Evolutionary conservation across 2,329 filamentous ascomycete species (phyloP), one percentile per base, ranked within the genome.

Genomic region (Fusarium decemcellulare): DNA sequence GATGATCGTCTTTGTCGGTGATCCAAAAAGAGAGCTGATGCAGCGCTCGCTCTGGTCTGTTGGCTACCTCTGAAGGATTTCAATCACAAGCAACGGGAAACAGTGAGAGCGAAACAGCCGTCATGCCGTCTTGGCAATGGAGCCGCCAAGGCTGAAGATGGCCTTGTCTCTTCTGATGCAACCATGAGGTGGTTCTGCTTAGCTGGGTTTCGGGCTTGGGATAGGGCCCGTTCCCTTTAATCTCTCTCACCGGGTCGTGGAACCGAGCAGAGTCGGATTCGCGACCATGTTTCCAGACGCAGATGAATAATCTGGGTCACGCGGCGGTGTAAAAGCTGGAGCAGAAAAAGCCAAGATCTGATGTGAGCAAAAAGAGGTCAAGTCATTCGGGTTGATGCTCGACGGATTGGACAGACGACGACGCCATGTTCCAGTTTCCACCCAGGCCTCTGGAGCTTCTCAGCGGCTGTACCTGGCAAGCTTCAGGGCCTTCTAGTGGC

Each of bases 41-140:
- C 12, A 9, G 32, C 32, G 32, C 32, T 34, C 32, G 32, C 32
- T 34, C 12, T 34, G 5, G 32, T 9, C 12, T 34, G 32, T 34
- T 12, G 12, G 32, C 32, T 34, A 9, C 32, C 32, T 12, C 12
- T 12, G 30, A 37, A 53, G 23, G 50, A 50, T n/a, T n/a, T 50
- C 46, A 34, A 23, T 23, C 32, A 50, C 29, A 50, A 16, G n/a
- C n/a, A 32, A 11, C 8, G n/a, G 29, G 23, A 11, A 11, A 18
- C 40, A 11, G 44, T 32, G 47, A 50, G 47, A 14, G 37, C 27
- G 37, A 37, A 54, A 42, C 23, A 46, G 47, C 61, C 66, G 62
- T 36, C 63, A 55, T 59, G 59, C 44, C 53, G 66, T 70, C 67
- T 69, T 69, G 67, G 67, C 62, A 50, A 15, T 54, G 52, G 32